Evolutionary conservation across 169 alveolate genomes (phyloP), one percentile per base, ranked within the genome.

Genomic region (Hammondia hammondi): DNA sequence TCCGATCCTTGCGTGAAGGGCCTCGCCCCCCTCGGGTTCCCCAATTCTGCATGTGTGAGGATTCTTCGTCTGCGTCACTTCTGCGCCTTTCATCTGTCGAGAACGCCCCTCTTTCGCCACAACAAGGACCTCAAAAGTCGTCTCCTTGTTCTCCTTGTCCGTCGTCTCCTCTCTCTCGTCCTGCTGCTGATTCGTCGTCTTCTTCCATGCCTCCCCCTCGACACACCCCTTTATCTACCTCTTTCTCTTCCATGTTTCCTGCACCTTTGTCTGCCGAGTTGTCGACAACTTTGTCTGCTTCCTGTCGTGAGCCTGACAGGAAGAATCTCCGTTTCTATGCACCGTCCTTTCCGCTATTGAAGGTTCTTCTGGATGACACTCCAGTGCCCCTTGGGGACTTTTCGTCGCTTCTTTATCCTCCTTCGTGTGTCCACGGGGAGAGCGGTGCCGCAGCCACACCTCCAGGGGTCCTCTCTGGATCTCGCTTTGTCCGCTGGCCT

Each of bases 21-120:
- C 70, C 90, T n/a, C 57, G 90, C 5, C 90, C 90, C 32, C 90
- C 90, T n/a, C 90, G 71, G 9, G 70, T 82, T 45, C 90, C 90
- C 10, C 90, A 82, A 52, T 82, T 82, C 70, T 82, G 90, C 90
- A 43, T 27, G n/a, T 82, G 90, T 35, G 43, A 32, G 27, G 39
- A 77, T 0, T 9, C 84, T 72, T 72, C 45, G 1, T 35, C 17
- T 0, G 84, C 32, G 3, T 10, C 24, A 10, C 61, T 14, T 10
- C 61, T 4, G 10, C 61, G 61, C 0, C 61, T 7, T 1, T 10
- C 61, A 4, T 52, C 61, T 52, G 61, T 14, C 10, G 61, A 14
- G 61, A 52, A 7, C 43, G 43, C 43, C 43, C 43, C 43, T 39
- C 43, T 39, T 39, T 39, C 43, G 43, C 43, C 43, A 1, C 43